A percentile compares a stretch with the other conserved stretches of the same genome.
phyloP scores from a whole-genome alignment of 352 stramenopile species.

The Peronospora belbahrii region DNA sequence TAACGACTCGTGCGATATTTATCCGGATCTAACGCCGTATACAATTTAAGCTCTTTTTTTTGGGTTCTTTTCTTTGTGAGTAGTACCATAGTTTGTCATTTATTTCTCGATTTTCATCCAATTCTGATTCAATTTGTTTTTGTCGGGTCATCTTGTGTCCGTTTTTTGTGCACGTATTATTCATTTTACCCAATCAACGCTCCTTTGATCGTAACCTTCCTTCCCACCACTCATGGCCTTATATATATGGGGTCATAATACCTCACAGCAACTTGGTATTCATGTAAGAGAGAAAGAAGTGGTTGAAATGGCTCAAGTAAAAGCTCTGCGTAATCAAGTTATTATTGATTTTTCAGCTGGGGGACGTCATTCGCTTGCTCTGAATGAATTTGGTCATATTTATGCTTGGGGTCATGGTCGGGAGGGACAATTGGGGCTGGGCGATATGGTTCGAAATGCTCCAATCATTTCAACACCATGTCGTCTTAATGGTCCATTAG shows the following conservation, averaged over 20 bases:
- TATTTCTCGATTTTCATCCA: too few species aligned
- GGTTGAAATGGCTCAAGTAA: conserved; percentile 51
- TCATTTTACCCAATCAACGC: too few species aligned
- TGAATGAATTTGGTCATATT: conserved; percentile 78
- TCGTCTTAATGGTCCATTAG: conserved; percentile 37
- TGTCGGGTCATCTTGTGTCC: too few species aligned
- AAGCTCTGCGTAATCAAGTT: conserved; percentile 43
- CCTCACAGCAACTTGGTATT: conserved; percentile 64
- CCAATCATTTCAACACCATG: conserved; percentile 24
- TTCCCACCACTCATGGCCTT: too few species aligned
- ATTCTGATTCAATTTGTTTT: too few species aligned
- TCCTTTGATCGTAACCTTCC: too few species aligned
- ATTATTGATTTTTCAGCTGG: conserved; percentile 69
- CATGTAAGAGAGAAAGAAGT: conserved; percentile 39
- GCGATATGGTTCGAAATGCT: conserved; percentile 28
- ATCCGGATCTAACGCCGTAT: too few species aligned
- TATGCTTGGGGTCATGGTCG: conserved; percentile 70
- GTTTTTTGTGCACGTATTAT: too few species aligned
- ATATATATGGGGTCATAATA: conserved; percentile 70
- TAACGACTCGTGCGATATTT: too few species aligned
- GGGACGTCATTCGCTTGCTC: conserved; percentile 62
- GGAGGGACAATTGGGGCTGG: conserved; percentile 60
- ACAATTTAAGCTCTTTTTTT: too few species aligned
- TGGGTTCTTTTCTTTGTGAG: too few species aligned
- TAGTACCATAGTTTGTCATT: too few species aligned